phyloP scores from a whole-genome alignment of 306 rosid genomes.

The Cercis canadensis region DNA sequence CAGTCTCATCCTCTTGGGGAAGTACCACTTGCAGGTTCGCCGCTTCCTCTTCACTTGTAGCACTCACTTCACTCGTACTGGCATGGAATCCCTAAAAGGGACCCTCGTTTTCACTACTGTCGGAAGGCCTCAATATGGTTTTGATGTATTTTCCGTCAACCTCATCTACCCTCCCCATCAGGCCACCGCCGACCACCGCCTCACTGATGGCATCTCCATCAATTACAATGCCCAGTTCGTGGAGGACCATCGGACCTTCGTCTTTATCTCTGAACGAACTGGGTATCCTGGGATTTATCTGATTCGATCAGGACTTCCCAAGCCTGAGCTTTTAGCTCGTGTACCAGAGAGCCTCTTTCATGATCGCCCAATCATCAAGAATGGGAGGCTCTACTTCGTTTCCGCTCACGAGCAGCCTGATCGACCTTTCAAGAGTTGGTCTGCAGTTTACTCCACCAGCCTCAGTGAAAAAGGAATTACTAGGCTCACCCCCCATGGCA shows the following conservation, averaged over 20 bases:
- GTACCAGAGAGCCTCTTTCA: slow-evolving; percentile 54
- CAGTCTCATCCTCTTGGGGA: no score
- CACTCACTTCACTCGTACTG: not conserved
- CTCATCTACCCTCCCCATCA: slow-evolving; percentile 29
- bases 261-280: slow-evolving; percentile 75
- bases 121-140: slow-evolving; percentile 70
- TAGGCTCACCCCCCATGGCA: slow-evolving; percentile 61
- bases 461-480: slow-evolving; percentile 21
- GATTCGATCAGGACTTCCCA: slow-evolving; percentile 41
- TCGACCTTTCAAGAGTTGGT: slow-evolving; percentile 50
- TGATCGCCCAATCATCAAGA: slow-evolving; percentile 66
- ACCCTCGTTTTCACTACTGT: slow-evolving; percentile 67
- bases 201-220: slow-evolving; percentile 76
- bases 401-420: slow-evolving; percentile 66
- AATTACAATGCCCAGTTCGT: slow-evolving; percentile 81
- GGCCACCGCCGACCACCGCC: slow-evolving; percentile 46
- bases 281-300: slow-evolving; percentile 58
- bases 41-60: not conserved
- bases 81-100: slow-evolving; percentile 55
- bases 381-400: slow-evolving; percentile 59
- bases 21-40: not conserved
- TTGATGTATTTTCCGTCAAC: slow-evolving; percentile 64
- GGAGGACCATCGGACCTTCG: slow-evolving; percentile 37
- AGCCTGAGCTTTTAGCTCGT: slow-evolving; percentile 42
- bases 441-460: slow-evolving; percentile 61